Percentiles rank a stretch among this genome's conserved stretches.
Evolutionary conservation across 2,329 filamentous ascomycete genomes (phyloP).

Genomic region (Cladophialophora yegresii): DNA sequence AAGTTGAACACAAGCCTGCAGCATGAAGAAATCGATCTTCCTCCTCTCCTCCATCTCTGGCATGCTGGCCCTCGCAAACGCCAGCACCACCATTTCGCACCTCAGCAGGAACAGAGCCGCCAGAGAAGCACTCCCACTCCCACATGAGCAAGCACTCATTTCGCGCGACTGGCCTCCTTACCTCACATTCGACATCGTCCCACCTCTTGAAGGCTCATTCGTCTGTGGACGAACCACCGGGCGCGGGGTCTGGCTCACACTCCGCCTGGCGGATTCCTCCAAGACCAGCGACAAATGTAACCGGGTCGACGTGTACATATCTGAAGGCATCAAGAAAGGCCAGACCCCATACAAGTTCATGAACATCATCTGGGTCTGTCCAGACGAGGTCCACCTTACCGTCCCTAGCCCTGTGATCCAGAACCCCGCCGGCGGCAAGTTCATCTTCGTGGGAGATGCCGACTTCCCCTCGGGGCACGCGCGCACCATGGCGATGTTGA

Average conservation of each 20-base stretch:
- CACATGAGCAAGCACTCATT: not conserved
- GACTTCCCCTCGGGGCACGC: not conserved
- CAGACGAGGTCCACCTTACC: not conserved
- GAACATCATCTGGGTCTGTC: not conserved
- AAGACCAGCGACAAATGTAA: not conserved
- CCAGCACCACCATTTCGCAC: not conserved
- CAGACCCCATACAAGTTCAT: not conserved
- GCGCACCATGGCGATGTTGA: slow-evolving; percentile 2
- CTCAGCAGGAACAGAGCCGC: not conserved
- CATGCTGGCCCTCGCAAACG: not conserved
- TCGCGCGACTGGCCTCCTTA: not conserved
- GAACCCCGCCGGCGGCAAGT: not conserved
- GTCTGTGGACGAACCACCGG: not conserved
- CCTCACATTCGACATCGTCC: not conserved
- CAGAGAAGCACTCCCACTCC: not conserved
- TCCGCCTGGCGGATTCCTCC: not conserved
- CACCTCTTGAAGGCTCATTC: not conserved
- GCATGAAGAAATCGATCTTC: not conserved
- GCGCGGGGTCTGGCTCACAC: not conserved
- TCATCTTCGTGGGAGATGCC: not conserved
- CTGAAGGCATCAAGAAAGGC: not conserved
- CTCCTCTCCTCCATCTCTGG: not conserved
- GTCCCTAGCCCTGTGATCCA: not conserved
- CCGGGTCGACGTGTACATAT: not conserved
- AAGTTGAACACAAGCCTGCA: not conserved